Percentiles rank a stretch among this genome's conserved stretches.
Conservation (phyloP, 805 yeast genomes). For the Cyberlindnera bimundalis region DNA sequence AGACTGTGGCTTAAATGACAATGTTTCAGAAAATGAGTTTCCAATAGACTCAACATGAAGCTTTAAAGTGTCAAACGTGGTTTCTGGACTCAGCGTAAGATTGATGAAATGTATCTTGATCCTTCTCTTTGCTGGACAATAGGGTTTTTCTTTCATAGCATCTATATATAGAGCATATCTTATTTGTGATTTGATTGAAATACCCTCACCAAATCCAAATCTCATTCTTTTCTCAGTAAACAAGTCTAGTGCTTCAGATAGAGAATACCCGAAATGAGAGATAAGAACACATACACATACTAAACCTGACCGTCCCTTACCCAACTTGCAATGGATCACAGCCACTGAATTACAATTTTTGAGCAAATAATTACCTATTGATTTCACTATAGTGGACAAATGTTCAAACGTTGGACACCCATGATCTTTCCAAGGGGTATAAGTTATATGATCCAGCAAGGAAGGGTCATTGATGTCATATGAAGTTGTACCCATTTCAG, state of each 20-base stretch:
- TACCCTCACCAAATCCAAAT: constrained; percentile 54
- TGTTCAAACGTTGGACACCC: constrained; percentile 61
- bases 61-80: too few relatives aligned
- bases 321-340: constrained; percentile 82
- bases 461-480: constrained; percentile 27
- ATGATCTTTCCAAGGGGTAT: constrained; percentile 71
- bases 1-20: neutral
- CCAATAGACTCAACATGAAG: too few relatives aligned
- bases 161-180: constrained; percentile 58
- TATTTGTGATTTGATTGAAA: constrained; percentile 67
- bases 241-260: constrained; percentile 44
- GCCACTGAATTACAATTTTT: constrained; percentile 44
- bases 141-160: neutral
- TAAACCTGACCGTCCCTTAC: constrained; percentile 89
- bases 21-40: neutral
- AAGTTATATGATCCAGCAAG: constrained; percentile 10
- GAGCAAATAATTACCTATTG: constrained; percentile 41
- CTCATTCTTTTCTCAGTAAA: constrained; percentile 62
- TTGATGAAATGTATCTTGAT: neutral
- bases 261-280: constrained; percentile 37
- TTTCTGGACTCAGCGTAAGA: too few relatives aligned
- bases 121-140: neutral
- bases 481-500: constrained; percentile 43
- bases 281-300: constrained; percentile 69
- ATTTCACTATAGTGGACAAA: constrained; percentile 27